These are phyloP conservation scores for Arthroderma uncinatum DNA, from an alignment of 2,329 filamentous ascomycete species.

Conservation along the genomic window DNA sequence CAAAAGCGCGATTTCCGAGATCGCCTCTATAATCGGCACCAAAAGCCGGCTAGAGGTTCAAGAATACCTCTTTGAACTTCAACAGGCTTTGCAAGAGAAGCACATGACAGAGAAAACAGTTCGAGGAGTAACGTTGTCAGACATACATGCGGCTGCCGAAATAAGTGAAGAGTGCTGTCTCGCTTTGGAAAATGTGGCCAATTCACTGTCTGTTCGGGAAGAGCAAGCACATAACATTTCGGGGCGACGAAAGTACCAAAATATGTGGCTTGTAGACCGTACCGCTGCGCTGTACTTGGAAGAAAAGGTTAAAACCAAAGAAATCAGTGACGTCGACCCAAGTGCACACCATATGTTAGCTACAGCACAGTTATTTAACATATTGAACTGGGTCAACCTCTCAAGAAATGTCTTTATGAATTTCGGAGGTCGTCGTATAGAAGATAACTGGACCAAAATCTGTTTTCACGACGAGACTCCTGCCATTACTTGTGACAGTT, in stretches of 20 bases:
- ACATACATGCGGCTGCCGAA: constrained; percentile 63
- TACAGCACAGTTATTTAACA: constrained; percentile 48
- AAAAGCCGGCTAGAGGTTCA: constrained; percentile 67
- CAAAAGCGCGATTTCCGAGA: constrained; percentile 48
- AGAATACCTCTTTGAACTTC: constrained; percentile 56
- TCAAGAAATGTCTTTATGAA: constrained; percentile 69
- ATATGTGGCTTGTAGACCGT: constrained; percentile 53
- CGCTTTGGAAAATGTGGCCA: constrained; percentile 57
- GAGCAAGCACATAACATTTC: constrained; percentile 49
- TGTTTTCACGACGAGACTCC: constrained; percentile 47
- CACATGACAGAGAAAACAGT: constrained; percentile 26
- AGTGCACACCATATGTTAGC: constrained; percentile 29
- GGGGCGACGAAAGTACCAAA: constrained; percentile 52
- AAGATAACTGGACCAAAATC: constrained; percentile 57
- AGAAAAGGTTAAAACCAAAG: constrained; percentile 15
- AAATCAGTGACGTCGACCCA: constrained; percentile 16
- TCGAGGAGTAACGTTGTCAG: constrained; percentile 37
- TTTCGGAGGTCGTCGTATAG: constrained; percentile 40
- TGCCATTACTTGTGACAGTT: constrained; percentile 60
- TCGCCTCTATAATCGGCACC: constrained; percentile 52
- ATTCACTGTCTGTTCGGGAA: constrained; percentile 53
- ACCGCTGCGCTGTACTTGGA: constrained; percentile 25
- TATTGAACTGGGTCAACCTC: constrained; percentile 51
- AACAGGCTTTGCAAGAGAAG: constrained; percentile 38
- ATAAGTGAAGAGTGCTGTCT: constrained; percentile 54